Evolutionary conservation across 768 basidiomycete species (phyloP), one percentile per base, ranked within the genome.

Genomic region (Lyophyllum semitale): DNA sequence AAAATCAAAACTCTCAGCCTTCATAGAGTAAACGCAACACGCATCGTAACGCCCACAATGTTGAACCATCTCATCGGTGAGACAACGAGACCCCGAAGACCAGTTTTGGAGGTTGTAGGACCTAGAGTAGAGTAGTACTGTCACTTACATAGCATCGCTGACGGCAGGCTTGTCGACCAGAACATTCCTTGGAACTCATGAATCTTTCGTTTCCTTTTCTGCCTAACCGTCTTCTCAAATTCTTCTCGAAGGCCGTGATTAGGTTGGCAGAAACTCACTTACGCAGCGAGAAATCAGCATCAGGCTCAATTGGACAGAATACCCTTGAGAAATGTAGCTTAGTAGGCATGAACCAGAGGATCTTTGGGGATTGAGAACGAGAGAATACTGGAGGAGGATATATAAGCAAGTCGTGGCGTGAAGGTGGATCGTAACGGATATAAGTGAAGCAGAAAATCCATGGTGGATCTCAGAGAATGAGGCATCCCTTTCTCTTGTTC

Each of bases 401-500:
- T 77, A 77, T 74, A 75, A 71, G 70, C 72, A 72, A 71, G 72
- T 73, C 73, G 66, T 73, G 74, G 71, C 71, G 67, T 71, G 67
- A 69, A 65, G 60, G 70, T 59, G 68, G 67, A 66, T 73, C 73
- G 71, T 75, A 68, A 68, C 59, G 61, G 59, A 61, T 53, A 54
- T 57, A 59, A 47, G 66, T 51, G 61, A 62, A 48, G 59, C 53
- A 59, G 58, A 54, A 53, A 60, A 59, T 60, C 61, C 58, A 62
- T 63, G 59, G 47, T 54, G 53, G 54, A 54, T 52, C 62, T 87
- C 82, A 98, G 70, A 93, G 82, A 70, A 98, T 83, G 71, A 92
- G 80, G 84, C 95, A 98, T 72, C 82, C 87, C 64, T 66, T 75
- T 76, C 71, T 84, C 79, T 82, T 86, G 78, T 81, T 81, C 79